Conservation (phyloP, 2,329 filamentous ascomycete species). For the Diaporthe sp. region DNA sequence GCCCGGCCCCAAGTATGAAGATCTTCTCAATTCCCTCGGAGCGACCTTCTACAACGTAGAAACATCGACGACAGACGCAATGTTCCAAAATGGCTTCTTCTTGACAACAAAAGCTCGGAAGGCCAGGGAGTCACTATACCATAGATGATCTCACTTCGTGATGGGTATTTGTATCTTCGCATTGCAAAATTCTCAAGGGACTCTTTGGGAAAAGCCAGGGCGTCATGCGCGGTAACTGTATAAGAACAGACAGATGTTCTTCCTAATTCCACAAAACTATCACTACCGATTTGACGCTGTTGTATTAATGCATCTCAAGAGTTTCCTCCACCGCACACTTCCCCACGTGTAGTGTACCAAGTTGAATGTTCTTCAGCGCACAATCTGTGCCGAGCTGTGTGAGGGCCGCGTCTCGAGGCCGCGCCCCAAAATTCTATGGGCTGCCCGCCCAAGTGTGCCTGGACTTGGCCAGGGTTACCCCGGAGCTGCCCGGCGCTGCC, state of each 20-base stretch:
- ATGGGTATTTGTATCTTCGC: no score
- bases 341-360: neutral
- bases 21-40: neutral
- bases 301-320: no score
- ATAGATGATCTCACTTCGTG: no score
- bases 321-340: neutral
- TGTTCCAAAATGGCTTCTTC: no score
- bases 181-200: no score
- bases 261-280: no score
- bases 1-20: neutral
- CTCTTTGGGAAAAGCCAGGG: no score
- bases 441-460: no score
- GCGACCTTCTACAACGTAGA: neutral
- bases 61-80: neutral
- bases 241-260: no score
- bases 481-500: neutral
- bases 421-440: neutral
- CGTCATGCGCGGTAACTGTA: no score
- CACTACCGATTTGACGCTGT: no score
- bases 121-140: neutral
- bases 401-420: constrained; percentile 6
- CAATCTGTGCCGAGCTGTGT: neutral
- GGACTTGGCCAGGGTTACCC: neutral
- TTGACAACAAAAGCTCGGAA: neutral
- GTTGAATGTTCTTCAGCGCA: neutral